phyloP scores from a whole-genome alignment of 1,284 basidiomycete genomes.

The Rhodotorula sp. region DNA sequence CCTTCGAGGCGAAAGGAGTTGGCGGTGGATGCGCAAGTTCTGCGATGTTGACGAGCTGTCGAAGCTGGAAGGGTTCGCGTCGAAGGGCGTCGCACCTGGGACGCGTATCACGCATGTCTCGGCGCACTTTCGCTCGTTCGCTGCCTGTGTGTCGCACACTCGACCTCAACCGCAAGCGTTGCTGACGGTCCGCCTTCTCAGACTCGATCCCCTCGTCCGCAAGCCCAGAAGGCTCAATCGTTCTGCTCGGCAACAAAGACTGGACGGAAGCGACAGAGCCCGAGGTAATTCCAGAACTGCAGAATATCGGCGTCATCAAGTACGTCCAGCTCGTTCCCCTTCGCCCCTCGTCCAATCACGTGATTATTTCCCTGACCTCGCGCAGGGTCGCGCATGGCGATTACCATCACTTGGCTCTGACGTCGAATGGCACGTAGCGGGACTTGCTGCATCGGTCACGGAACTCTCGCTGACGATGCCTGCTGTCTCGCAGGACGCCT shows the following conservation, averaged over 20 bases:
- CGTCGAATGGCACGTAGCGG: slow-evolving; percentile 58
- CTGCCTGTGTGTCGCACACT: slow-evolving; percentile 22
- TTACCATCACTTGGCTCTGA: slow-evolving; percentile 83
- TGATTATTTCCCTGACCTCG: background rate
- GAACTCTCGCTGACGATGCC: background rate
- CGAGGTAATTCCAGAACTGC: slow-evolving; percentile 36
- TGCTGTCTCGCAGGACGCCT: slow-evolving; percentile 51
- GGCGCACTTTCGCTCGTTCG: slow-evolving; percentile 41
- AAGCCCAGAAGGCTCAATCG: slow-evolving; percentile 20
- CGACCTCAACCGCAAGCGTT: accelerated
- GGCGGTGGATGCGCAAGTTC: slow-evolving; percentile 36
- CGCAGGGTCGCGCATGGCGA: slow-evolving; percentile 59
- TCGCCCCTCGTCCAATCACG: background rate
- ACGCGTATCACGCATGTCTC: slow-evolving; percentile 38
- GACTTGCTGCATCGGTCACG: background rate
- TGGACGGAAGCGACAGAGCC: slow-evolving; percentile 19
- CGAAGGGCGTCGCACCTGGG: background rate
- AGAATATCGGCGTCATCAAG: slow-evolving; percentile 41
- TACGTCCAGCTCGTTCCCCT: slow-evolving; percentile 3
- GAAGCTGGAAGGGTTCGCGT: slow-evolving; percentile 1
- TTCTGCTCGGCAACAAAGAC: slow-evolving; percentile 36
- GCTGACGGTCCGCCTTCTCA: background rate
- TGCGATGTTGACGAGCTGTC: slow-evolving; percentile 22
- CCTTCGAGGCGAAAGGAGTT: slow-evolving; percentile 16
- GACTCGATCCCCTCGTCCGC: slow-evolving; percentile 25